These are phyloP conservation scores for Pythium phragmitis DNA, from an alignment of 352 stramenopile genomes.

Conservation along the genomic window DNA sequence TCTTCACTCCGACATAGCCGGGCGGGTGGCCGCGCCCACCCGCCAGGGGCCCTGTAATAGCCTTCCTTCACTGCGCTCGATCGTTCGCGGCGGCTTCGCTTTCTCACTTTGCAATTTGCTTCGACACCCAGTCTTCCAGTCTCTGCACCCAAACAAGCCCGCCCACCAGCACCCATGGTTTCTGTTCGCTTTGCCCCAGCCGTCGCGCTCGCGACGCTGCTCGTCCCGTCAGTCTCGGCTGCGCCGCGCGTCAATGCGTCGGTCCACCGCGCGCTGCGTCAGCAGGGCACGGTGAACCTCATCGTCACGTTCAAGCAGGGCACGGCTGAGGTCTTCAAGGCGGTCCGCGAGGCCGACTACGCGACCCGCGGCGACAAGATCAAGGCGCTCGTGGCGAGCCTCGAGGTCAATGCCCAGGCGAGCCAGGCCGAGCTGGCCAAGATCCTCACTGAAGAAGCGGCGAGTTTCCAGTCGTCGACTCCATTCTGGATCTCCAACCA, in stretches of 20 bases:
- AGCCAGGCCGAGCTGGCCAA: not conserved
- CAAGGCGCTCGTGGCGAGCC: not conserved
- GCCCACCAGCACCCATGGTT: not conserved
- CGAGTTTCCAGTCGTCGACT: not conserved
- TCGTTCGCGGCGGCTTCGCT: not conserved
- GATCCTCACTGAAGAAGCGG: constrained; percentile 11
- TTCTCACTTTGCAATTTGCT: not conserved
- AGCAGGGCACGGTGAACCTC: constrained; percentile 14
- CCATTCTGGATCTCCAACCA: constrained; percentile 24
- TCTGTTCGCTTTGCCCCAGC: not conserved
- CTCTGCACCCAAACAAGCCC: not conserved
- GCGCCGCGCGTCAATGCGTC: constrained; percentile 1
- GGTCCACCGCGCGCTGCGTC: constrained; percentile 17
- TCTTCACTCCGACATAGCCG: too few relatives aligned
- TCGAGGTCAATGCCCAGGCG: constrained; percentile 1
- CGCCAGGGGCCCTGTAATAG: too few relatives aligned
- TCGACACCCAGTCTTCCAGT: not conserved
- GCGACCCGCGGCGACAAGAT: constrained; percentile 11
- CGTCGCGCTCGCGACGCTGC: not conserved
- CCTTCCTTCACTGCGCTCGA: too few relatives aligned
- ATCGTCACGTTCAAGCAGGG: constrained; percentile 16
- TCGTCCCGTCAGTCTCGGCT: too few relatives aligned
- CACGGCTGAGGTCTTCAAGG: not conserved
- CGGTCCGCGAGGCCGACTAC: constrained; percentile 4
- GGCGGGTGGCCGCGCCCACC: too few relatives aligned